A percentile compares a stretch with the other conserved stretches of the same genome.
These are phyloP conservation scores for Starmerella tilneyi DNA, from an alignment of 805 yeast genomes.

Conservation along the genomic window DNA sequence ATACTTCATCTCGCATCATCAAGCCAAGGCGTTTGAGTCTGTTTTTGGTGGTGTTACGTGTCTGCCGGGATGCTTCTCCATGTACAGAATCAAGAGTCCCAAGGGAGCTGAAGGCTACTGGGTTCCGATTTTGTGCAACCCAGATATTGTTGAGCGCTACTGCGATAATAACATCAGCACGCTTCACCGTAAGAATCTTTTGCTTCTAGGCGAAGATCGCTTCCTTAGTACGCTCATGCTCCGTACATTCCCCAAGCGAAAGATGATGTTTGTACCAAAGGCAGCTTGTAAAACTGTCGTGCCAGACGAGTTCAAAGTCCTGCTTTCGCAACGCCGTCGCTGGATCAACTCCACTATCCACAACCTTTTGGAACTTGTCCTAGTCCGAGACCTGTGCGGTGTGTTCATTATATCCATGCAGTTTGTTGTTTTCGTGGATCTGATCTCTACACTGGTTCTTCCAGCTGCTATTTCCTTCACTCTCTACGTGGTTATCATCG, in stretches of 20 bases:
- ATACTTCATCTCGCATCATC: conserved; percentile 87
- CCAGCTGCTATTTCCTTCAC: conserved; percentile 85
- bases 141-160: conserved; percentile 86
- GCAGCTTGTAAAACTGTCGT: conserved; percentile 88
- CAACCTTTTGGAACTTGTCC: conserved; percentile 74
- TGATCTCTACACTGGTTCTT: conserved; percentile 75
- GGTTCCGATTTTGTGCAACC: conserved; percentile 89
- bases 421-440: conserved; percentile 72
- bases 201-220: conserved; percentile 84
- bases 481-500: conserved; percentile 59
- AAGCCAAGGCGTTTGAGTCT: conserved; percentile 89
- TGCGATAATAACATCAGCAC: conserved; percentile 77
- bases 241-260: conserved; percentile 79
- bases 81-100: conserved; percentile 85
- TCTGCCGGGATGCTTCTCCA: conserved; percentile 89
- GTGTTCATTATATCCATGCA: conserved; percentile 94
- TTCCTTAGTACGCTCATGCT: conserved; percentile 76
- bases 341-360: conserved; percentile 96
- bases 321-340: conserved; percentile 86
- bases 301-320: conserved; percentile 69
- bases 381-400: conserved; percentile 83
- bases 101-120: conserved; percentile 69
- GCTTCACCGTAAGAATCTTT: conserved; percentile 73
- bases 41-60: conserved; percentile 92
- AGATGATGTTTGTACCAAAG: conserved; percentile 74